Base-by-base conservation (phyloP, 164 flowering plant genomes). In the Piper betle region DNA sequence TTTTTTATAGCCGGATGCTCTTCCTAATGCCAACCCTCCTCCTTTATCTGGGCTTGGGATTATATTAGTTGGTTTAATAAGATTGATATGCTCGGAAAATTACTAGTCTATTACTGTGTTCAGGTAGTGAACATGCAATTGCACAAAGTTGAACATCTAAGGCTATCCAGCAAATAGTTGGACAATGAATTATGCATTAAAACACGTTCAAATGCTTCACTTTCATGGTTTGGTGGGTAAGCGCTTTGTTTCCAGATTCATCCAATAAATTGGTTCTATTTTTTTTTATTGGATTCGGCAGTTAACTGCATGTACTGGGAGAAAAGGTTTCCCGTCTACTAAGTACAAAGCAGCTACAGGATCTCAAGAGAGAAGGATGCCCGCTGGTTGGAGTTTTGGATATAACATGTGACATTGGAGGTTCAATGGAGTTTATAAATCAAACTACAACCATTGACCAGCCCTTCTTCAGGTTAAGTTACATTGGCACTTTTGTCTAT, bases 291-390 rank as follows among this genome's bases (percentile, higher is more conserved):
- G 16, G 19, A 65, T 57, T 59, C 52, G 68, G 66, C 85, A 93
- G 99, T 94, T 17, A 94, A 94, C 73, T 91, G 97, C 80, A 88
- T 94, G 84, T 94, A 94, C 62, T 94, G 99, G 99, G 99, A 94
- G 77, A 79, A 69, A 77, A 82, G 99, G 67, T 94, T 84, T 73
- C 97, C 99, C 81, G 80, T 52, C 74, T 94, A 72, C 74, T 94
- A 81, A 91, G 75, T 70, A 80, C 71, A 18, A 53, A 76, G 74
- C 97, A 91, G 74, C 71, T 94, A 63, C 86, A 78, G 72, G 87
- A 81, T 53, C 63, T 91, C 55, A 74, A 65, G 71, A 77, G 59
- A 57, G 85, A 75, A 58, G 83, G 87, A 65, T 70, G 90, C 67
- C 93, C 80, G 25, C 96, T 94, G 52, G 73, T 88, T 73, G 99